Percentiles rank a stretch among this genome's conserved stretches.
phyloP scores from a whole-genome alignment of 305 asterid genomes.

The Solanum hybrid region DNA sequence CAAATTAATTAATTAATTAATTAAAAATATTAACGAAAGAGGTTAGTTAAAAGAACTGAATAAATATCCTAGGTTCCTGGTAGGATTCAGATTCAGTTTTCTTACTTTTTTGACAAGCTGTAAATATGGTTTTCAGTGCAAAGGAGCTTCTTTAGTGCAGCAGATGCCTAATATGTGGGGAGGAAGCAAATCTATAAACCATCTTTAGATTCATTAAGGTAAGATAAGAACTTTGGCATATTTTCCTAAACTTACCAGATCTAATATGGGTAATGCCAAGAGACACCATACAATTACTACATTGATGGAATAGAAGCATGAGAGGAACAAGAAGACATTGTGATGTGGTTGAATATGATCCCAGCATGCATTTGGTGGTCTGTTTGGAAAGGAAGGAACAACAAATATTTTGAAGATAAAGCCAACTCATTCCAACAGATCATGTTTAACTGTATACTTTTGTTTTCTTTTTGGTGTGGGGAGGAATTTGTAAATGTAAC shows the following conservation, averaged over 20 bases:
- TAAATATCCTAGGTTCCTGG: background rate
- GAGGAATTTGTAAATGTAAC: background rate
- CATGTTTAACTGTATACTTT: background rate
- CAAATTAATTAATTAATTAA: background rate
- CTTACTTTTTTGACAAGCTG: background rate
- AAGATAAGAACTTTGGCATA: background rate
- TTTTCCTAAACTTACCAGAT: background rate
- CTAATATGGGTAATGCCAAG: background rate
- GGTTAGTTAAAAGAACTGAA: background rate
- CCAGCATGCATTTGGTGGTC: background rate
- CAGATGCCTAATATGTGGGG: background rate
- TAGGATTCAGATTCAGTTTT: background rate
- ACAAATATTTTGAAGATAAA: background rate
- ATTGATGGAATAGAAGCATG: background rate
- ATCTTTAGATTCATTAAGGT: background rate
- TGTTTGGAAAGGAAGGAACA: background rate
- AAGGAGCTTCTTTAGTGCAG: background rate
- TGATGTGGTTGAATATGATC: background rate
- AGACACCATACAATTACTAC: background rate
- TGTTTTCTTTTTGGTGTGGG: background rate
- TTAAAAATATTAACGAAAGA: background rate
- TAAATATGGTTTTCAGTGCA: background rate
- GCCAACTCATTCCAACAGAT: background rate
- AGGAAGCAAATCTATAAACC: background rate
- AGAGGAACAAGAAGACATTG: background rate